Evolutionary conservation across 2,329 filamentous ascomycete genomes (phyloP), one percentile per base, ranked within the genome.

Genomic region (Ophiostoma montium): DNA sequence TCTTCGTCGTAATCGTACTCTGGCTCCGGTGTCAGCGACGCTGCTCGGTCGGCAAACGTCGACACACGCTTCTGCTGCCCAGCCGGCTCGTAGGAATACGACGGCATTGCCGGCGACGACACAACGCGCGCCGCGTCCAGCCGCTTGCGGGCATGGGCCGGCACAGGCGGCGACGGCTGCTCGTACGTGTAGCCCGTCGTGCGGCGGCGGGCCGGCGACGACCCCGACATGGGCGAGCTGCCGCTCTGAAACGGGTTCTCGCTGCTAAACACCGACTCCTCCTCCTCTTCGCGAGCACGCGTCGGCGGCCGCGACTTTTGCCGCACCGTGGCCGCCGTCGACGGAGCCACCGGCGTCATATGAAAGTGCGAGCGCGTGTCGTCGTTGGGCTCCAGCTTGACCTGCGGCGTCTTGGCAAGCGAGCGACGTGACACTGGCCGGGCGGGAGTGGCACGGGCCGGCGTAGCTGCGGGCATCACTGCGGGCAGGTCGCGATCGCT

Each of bases 241-340:
- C 87, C 84, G 60, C 84, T 86, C 63, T 96, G 90, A 61, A 96
- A 96, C 0, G 90, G 89, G 59, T 96, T 96, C 48, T 95, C 87
- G 57, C 82, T 76, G 1, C 84, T 87, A 64, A 96, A 96, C 31
- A 84, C 82, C 58, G 74, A 83, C 32, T 75, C 74, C 32, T 75
- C 74, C 3, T 53, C n/a, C 8, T 39, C 6, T 19, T 47, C 21
- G 11, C 35, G 47, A 11, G 6, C 7, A 11, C 12, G 31, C 16
- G 31, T 5, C 13, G 43, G 19, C 31, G 33, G 16, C 18, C 35
- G 33, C 32, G 19, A 74, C 43, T 67, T 60, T 32, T 78, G 74
- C 42, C 67, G 60, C 33, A 78, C 35, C 78, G 74, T 39, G 66
- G 60, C 44, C 67, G 61, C 59, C 45, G 63, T 61, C 16, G 67